Evolutionary conservation across 495 filamentous ascomycete species (phyloP), one percentile per base, ranked within the genome.

Genomic region (Peziza echinospora): DNA sequence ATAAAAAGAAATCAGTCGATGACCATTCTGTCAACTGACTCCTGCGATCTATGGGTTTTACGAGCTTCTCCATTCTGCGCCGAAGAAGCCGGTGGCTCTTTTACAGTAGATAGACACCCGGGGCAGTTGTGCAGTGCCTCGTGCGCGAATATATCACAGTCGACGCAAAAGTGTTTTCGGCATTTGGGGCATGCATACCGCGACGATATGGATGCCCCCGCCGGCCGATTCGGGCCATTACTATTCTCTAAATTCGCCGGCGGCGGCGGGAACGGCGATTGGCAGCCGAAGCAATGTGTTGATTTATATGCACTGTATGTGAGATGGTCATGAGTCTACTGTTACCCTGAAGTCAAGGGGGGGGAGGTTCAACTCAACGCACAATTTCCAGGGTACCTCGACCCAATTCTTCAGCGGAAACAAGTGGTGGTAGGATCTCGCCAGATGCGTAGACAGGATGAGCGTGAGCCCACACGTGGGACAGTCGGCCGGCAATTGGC

Each of bases 101-200:
- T n/a, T n/a, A n/a, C n/a, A n/a, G n/a, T n/a, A n/a, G 80, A 82
- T 64, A 92, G 81, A 60, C 89, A 97, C 0, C 85, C 85, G 11
- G 89, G 86, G 54, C 89, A 97, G 59, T 94, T 94, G 60, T 97
- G 86, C 37, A 93, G 70, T 3, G 84, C 74, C 63, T 93, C 83
- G 63, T 97, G 89, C 21, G 80, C 78, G 64, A 83, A 96, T 5
- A 94, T 71, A 63, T 96, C 91, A 58, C 91, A 97, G 60, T 96
- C 91, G 53, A 96, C 86, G 68, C 89, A 97, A 56, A 96, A 97
- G 60, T 92, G 84, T 43, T 82, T 78, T 5, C 68, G 60, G 60
- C 89, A 97, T 26, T 72, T 77, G 49, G 76, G 73, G 61, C 89
- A 97, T 49, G 78, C 78, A 59, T 97, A 97, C 47, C 89, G 69